These are phyloP conservation scores for Colletotrichum filicis DNA, from an alignment of 2,329 filamentous ascomycete genomes.

Conservation along the genomic window DNA sequence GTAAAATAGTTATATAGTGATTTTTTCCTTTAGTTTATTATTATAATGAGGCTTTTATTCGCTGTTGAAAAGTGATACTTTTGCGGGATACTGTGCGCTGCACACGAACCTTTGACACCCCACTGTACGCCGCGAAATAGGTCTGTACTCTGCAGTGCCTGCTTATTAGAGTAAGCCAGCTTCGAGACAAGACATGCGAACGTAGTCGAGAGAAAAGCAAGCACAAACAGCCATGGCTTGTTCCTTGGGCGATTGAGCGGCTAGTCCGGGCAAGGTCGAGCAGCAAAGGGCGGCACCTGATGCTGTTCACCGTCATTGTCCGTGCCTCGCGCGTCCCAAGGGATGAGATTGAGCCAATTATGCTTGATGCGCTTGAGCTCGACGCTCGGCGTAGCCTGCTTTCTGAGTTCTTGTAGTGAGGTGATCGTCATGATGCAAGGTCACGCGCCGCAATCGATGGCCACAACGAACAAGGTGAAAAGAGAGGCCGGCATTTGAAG, in stretches of 20 bases:
- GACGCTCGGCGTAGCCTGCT: not conserved
- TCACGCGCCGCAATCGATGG: not conserved
- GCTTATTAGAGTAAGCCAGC: too few relatives aligned
- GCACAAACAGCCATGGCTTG: not conserved
- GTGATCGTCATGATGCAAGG: not conserved
- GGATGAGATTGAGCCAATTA: not conserved
- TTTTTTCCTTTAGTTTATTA: too few relatives aligned
- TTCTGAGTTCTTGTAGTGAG: not conserved
- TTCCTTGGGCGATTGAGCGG: not conserved
- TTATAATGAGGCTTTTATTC: too few relatives aligned
- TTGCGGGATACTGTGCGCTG: too few relatives aligned
- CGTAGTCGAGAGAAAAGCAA: constrained; percentile 3
- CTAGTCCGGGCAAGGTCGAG: not conserved
- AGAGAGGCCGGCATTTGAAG: not conserved
- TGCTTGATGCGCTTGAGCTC: not conserved
- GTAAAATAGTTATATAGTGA: too few relatives aligned
- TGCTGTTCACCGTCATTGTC: constrained; percentile 23
- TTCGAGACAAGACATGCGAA: constrained; percentile 1
- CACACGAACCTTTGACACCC: too few relatives aligned
- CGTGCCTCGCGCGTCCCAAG: constrained; percentile 7
- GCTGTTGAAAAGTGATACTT: too few relatives aligned
- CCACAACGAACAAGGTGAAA: not conserved
- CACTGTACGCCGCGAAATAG: not conserved
- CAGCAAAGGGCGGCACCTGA: not conserved
- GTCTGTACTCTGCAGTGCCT: too few relatives aligned